Evolutionary conservation across 2,329 filamentous ascomycete species (phyloP), one percentile per base, ranked within the genome.

Genomic region (Exserohilum rostratum): DNA sequence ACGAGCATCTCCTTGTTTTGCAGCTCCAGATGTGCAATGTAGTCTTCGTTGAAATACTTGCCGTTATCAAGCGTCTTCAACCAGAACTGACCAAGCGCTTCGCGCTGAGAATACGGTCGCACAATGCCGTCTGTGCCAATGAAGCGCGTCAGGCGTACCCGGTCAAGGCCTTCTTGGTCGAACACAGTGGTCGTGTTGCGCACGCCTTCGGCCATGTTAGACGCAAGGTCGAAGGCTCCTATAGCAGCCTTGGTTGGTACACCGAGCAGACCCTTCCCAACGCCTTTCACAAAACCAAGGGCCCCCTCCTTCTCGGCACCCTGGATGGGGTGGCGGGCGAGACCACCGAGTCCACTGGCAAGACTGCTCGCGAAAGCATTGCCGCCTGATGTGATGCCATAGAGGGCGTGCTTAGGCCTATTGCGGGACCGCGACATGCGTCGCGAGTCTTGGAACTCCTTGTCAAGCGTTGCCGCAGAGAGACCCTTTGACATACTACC

Each of bases 161-260:
- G 91, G 67, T 99, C 96, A 6, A 99, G 87, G 47, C 96, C 95
- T 55, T 93, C 90, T 22, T 90, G 90, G 70, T 99, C 95, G 74
- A 99, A 99, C 17, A 99, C 95, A 0, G 95, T 99, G 1, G 96
- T 99, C 0, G 95, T 99, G 78, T 99, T 99, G 69, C 95, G 92
- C 50, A 99, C 96, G 47, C 95, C 95, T 78, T 99, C 95, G 22
- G 92, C 93, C 64, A 99, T 89, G 73, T 97, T 98, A 70, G 92
- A 96, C 0, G 96, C 95, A 69, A 99, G 88, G 77, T 99, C 95
- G 62, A 99, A 92, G 18, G 96, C 91, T 51, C 96, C 95, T 53
- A 99, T 96, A 6, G 93, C 92, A 2, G 96, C 93, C 76, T 99
- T 99, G 9, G 95, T 99, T 1, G 93, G 92, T n/a, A 98, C 81